Conservation (phyloP, 306 rosid genomes). For the Prunus persica region Prunus_persica_NCBIv2 NC_034016.1:430501-431000, state of each 20-base stretch:
- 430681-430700: neutral
- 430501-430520: neutral
- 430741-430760: neutral
- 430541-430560: neutral
- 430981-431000: conserved; percentile 4
- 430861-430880: too few relatives aligned
- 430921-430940: conserved; percentile 5
- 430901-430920: neutral
- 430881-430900: too few relatives aligned
- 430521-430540: neutral
- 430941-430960: neutral
- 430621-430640: neutral
- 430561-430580: neutral
- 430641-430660: neutral
- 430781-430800: neutral
- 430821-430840: too few relatives aligned
- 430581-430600: neutral
- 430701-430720: neutral
- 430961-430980: conserved; percentile 10
- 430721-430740: neutral
- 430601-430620: neutral
- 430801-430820: neutral
- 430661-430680: neutral
- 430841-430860: too few relatives aligned
- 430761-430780: neutral